These are phyloP conservation scores for Rutstroemia sp. DNA, from an alignment of 2,329 filamentous ascomycete species.

Conservation along the genomic window DNA sequence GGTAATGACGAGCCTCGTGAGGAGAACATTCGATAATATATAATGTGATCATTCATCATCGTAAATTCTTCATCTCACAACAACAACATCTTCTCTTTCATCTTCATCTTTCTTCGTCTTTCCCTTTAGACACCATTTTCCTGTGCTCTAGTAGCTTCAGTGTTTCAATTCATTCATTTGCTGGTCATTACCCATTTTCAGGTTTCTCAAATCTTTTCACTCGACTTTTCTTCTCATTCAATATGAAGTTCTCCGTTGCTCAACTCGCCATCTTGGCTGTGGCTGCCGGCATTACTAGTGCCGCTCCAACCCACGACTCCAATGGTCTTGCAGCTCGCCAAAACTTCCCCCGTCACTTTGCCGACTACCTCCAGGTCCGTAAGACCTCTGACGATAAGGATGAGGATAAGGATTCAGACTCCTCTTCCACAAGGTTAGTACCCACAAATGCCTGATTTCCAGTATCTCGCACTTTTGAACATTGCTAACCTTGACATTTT, in stretches of 20 bases:
- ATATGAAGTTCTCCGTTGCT: constrained; percentile 4
- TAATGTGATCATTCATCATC: background rate
- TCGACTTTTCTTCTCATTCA: background rate
- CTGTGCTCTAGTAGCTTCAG: background rate
- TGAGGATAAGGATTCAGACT: background rate
- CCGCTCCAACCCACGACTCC: background rate
- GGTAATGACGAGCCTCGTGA: background rate
- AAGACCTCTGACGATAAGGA: background rate
- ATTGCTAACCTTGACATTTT: background rate
- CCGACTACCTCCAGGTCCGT: background rate
- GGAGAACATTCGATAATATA: background rate
- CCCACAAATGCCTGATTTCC: background rate
- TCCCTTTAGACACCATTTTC: background rate
- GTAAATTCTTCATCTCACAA: background rate
- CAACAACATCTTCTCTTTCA: background rate
- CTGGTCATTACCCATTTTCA: background rate
- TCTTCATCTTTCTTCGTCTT: background rate
- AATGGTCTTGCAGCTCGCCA: background rate
- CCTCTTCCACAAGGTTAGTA: background rate
- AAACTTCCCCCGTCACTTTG: background rate
- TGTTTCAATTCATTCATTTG: background rate
- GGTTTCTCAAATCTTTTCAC: background rate
- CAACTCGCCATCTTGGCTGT: background rate
- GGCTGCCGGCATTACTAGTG: background rate
- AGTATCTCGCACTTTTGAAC: background rate